Base-by-base conservation (phyloP, 106 monocot genomes). In the Ottelia alismoides region DNA sequence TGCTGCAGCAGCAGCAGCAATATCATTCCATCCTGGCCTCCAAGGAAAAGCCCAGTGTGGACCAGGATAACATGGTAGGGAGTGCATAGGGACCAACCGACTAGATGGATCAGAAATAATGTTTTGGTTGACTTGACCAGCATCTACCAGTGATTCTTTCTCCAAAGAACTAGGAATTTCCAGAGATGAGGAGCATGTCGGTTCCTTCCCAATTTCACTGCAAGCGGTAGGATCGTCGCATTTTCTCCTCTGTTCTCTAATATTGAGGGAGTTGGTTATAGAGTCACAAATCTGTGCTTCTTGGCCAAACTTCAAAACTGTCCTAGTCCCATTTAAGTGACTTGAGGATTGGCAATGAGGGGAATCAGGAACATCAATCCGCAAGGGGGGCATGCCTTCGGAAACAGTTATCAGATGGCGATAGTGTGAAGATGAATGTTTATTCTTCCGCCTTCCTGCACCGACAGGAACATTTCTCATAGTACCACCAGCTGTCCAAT, bases 391-490 rank as follows among this genome's bases (percentile, higher is more conserved):
- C 28, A 68, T 18, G 22, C 58, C 68, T 48, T 82, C 76, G 30
- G 65, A 57, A 27, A 65, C 20, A 30, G 72, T 65, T 45, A 74
- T 31, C 17, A 66, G 56, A 21, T 73, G 70, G 30, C 71, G 76
- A 29, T 65, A 68, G 19, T 78, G 68, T 11, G 80, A 69, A 4
- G 64, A 27, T 51, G 94, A 60, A 52, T 89, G 64, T 63, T 98
- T 98, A 43, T 74, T 82, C 51, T 89, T 98, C 27, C 96, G 81
- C 54, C 85, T 81, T 58, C 96, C 96, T 47, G 96, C 89, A 57
- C 96, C 96, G 11, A 98, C 82, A 17, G 96, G 85, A 10, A 98
- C 96, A 65, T 98, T 98, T 59, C 96, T 78, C 89, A 98, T 98
- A 12, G 82, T 79, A 24, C 96, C 96, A 11, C 96, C 96, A 47